Percentiles rank a stretch among this genome's conserved stretches.
phyloP scores from a whole-genome alignment of 257 asterid genomes.

The Nicotiana undulata region DNA sequence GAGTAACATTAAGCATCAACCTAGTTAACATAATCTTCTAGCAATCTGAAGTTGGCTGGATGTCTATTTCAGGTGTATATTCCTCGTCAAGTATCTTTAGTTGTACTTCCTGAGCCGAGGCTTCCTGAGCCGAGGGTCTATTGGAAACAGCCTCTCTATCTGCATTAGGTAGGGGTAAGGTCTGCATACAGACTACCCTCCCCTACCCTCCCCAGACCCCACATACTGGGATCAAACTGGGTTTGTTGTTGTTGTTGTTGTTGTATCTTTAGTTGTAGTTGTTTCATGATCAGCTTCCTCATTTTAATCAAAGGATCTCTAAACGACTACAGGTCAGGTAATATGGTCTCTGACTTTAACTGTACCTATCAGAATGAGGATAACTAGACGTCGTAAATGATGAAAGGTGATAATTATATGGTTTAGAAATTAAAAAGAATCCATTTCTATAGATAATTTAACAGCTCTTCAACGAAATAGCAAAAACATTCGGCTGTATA shows the following conservation, averaged over 20 bases:
- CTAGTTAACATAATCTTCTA: background rate
- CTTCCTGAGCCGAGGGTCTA: too few relatives aligned
- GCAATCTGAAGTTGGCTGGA: background rate
- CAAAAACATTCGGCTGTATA: background rate
- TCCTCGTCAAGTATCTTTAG: background rate
- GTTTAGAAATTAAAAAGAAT: background rate
- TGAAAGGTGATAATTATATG: background rate
- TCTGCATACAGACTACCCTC: too few relatives aligned
- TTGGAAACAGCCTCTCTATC: too few relatives aligned
- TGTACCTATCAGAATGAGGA: conserved; percentile 1
- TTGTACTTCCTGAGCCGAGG: too few relatives aligned
- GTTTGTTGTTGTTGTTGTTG: too few relatives aligned
- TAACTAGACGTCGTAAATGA: background rate
- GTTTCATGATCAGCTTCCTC: background rate
- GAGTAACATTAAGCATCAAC: background rate
- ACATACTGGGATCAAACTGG: too few relatives aligned
- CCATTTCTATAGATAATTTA: background rate
- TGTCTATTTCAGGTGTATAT: background rate
- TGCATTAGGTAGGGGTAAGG: too few relatives aligned
- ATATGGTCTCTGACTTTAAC: background rate
- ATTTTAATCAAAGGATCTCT: background rate
- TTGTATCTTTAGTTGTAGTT: background rate
- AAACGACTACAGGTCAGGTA: background rate
- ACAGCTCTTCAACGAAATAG: background rate
- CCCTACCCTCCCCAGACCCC: too few relatives aligned